Conservation (phyloP, 768 basidiomycete species). For the Boletus tylopilopsis region DNA sequence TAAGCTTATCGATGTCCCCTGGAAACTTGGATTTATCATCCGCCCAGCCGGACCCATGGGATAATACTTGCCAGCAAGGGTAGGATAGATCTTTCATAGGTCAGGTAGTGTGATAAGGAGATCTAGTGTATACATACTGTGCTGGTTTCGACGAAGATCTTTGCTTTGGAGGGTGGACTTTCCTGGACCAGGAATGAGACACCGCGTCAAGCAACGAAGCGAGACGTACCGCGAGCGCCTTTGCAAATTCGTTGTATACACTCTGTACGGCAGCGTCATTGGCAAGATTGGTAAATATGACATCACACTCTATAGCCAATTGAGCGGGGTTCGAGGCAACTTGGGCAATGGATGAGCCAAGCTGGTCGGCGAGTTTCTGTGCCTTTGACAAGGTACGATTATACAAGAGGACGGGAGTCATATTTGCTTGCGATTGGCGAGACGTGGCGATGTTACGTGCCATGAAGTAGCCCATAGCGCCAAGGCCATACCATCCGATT, state of each 20-base stretch:
- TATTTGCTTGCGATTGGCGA: slow-evolving; percentile 34
- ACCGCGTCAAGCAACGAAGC: neutral
- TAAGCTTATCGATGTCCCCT: slow-evolving; percentile 68
- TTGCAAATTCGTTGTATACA: slow-evolving; percentile 58
- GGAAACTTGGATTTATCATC: neutral
- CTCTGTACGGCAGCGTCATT: slow-evolving; percentile 66
- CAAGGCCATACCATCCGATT: slow-evolving; percentile 48
- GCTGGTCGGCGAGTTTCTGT: slow-evolving; percentile 50
- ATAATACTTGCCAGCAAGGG: slow-evolving; percentile 40
- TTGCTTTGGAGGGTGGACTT: slow-evolving; percentile 44
- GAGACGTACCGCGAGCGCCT: slow-evolving; percentile 50
- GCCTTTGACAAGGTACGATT: slow-evolving; percentile 68
- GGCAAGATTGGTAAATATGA: slow-evolving; percentile 71
- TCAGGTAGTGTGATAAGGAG: slow-evolving; percentile 5
- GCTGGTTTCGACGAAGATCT: slow-evolving; percentile 83
- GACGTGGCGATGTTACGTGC: slow-evolving; percentile 71
- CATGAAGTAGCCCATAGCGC: slow-evolving; percentile 75
- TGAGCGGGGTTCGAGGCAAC: slow-evolving; percentile 58
- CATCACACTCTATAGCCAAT: slow-evolving; percentile 62
- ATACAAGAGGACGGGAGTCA: slow-evolving; percentile 63
- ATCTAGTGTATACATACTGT: slow-evolving; percentile 50
- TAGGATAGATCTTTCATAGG: slow-evolving; percentile 48
- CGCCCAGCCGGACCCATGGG: neutral
- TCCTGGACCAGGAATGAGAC: slow-evolving; percentile 27
- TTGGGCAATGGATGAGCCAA: slow-evolving; percentile 50